phyloP scores from a whole-genome alignment of 495 filamentous ascomycete species.

The Cladorrhinum samala region DNA sequence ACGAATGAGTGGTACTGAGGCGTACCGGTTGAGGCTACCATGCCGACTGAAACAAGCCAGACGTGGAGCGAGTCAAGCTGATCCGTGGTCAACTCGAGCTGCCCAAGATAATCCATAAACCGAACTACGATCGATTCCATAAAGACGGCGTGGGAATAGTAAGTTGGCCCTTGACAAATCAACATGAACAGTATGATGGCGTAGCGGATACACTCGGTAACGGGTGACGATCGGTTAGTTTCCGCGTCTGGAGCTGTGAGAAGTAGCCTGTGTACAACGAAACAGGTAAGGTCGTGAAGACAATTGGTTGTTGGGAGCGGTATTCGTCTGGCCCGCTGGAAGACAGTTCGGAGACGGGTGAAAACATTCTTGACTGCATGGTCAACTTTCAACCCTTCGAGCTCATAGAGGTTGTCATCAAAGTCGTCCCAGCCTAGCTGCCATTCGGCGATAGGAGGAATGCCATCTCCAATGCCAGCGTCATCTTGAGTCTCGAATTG shows the following conservation, averaged over 20 bases:
- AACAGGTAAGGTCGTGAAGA: constrained; percentile 47
- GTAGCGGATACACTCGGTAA: constrained; percentile 42
- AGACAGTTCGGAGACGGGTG: constrained; percentile 35
- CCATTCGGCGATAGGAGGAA: constrained; percentile 42
- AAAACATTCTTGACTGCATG: constrained; percentile 32
- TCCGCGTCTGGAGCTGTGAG: constrained; percentile 16
- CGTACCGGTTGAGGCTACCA: constrained; percentile 33
- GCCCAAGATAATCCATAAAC: constrained; percentile 26
- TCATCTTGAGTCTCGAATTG: constrained; percentile 48
- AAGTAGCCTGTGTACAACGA: constrained; percentile 43
- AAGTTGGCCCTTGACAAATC: constrained; percentile 44
- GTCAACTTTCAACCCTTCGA: constrained; percentile 26
- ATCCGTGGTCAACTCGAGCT: constrained; percentile 11
- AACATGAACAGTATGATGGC: constrained; percentile 45
- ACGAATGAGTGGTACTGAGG: constrained; percentile 29
- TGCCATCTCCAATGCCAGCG: constrained; percentile 39
- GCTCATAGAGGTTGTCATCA: constrained; percentile 1
- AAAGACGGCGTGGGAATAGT: constrained; percentile 43
- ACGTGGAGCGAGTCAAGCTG: constrained; percentile 22
- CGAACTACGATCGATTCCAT: constrained; percentile 27
- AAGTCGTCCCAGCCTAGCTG: constrained; percentile 18
- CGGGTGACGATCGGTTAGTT: constrained; percentile 14
- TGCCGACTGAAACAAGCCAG: constrained; percentile 38
- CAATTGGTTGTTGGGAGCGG: constrained; percentile 28
- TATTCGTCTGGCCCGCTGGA: constrained; percentile 22